A percentile compares a stretch with the other conserved stretches of the same genome.
Evolutionary conservation across 352 stramenopile genomes (phyloP).

Genomic region (Thraustochytrium aureum): DNA sequence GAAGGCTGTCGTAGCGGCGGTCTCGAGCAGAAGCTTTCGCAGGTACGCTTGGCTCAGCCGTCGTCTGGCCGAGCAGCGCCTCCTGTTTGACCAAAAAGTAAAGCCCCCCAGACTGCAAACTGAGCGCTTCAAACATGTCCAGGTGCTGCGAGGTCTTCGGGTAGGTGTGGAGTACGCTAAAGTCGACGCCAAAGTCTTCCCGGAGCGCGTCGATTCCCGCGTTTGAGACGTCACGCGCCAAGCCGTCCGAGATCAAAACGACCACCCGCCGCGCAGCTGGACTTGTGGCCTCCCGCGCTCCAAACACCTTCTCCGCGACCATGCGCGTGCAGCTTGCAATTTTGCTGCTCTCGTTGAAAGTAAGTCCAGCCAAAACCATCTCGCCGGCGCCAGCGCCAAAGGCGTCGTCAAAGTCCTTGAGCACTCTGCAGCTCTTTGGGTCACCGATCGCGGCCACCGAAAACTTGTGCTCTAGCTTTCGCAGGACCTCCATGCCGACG

Average conservation of each 20-base stretch:
- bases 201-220: not conserved
- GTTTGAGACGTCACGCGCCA: constrained; percentile 22
- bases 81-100: constrained; percentile 1
- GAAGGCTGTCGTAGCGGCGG: too few species aligned
- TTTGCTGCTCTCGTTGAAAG: constrained; percentile 48
- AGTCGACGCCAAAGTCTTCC: constrained; percentile 1
- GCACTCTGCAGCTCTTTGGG: constrained; percentile 23
- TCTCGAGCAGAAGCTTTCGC: too few species aligned
- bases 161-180: constrained; percentile 18
- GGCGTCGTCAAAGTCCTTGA: constrained; percentile 10
- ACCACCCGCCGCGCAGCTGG: constrained; percentile 6
- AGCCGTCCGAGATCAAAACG: constrained; percentile 20
- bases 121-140: constrained; percentile 8
- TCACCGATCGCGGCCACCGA: constrained; percentile 30
- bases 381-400: constrained; percentile 25
- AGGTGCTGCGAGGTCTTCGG: constrained; percentile 1
- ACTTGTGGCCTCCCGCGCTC: not conserved
- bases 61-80: constrained; percentile 8
- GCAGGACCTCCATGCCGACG: constrained; percentile 12
- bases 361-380: constrained; percentile 28
- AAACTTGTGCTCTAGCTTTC: constrained; percentile 36
- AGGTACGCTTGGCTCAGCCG: too few species aligned
- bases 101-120: not conserved
- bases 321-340: constrained; percentile 29
- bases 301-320: constrained; percentile 42